Base-by-base conservation (phyloP, 2,329 filamentous ascomycete species). In the Lojkania enalia region DNA sequence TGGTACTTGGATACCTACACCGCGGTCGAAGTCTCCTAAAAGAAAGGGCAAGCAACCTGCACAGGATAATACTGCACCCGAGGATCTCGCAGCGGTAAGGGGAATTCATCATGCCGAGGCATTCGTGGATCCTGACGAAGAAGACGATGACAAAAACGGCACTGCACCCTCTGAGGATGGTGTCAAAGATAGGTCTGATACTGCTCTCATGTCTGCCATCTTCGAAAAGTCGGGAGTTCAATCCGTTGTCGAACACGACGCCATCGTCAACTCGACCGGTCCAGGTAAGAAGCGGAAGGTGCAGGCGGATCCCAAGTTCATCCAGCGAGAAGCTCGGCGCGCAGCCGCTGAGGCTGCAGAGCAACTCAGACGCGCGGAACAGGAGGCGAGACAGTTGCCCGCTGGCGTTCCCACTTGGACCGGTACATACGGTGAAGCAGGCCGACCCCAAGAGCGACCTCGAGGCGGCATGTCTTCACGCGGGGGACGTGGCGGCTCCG, bases 381-480 rank as follows among this genome's bases (percentile, higher is more conserved):
- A 91, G 61, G 79, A 85, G 20, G 90, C 91, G 2, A 79, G 83
- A 9, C 79, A 76, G 6, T 76, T 92, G 1, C 88, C 88, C 0
- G 85, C 90, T 21, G 92, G 92, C 5, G 90, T 88, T 0, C 88
- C 94, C 6, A 96, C 92, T 1, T 97, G 92, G 92, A 97, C 92
- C 0, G 92, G 94, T 1, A 83, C 87, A 57, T 83, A 87, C 35
- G 92, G 92, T 7, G 80, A 86, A 38, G 84, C 84, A 3, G 92
- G 91, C 1, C 78, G 87, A 25, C 79, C 82, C 19, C 7, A 9
- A n/a, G 23, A n/a, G 7, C n/a, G 7, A 7, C 7, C 23, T 7
- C 23, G 23, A 7, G 23, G 23, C 23, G 23, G 23, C n/a, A 7
- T 27, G 7, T 27, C 23, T 7, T 27, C 23, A 7, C 23, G 23